Base-by-base conservation (phyloP, 352 stramenopile species). In the Globisporangium middletonii region DNA sequence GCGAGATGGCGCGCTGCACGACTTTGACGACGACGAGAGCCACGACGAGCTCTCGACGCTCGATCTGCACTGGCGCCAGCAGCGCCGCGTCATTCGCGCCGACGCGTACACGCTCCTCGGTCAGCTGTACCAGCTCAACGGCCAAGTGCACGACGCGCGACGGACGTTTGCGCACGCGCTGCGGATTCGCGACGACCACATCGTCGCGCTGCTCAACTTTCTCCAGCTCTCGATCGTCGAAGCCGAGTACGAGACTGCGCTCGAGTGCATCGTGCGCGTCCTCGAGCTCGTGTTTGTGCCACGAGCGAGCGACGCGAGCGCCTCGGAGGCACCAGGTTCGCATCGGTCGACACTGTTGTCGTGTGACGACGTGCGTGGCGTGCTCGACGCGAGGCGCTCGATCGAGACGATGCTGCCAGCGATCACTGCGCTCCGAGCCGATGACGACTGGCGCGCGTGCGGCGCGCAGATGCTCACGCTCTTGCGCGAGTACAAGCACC, bases 161-260 rank as follows among this genome's bases (percentile, higher is more conserved):
- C 33, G 23, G 0, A 62, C 58, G 18, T 82, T 79, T 12, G 56
- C 61, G 0, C 63, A 62, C 4, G 64, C 70, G 13, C 53, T 85
- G n/a, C 52, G 61, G 1, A 41, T 79, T 7, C 70, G 70, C 45
- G 64, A 30, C 35, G 70, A 82, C n/a, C 69, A 85, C 52, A 28
- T 62, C 2, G 59, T 75, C 9, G 75, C 72, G 15, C 60, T 75
- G 30, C 62, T 85, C 27, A 85, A 85, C 47, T 72, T 64, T n/a
- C 55, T 81, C 2, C 72, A 82, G 60, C 50, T 81, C 13, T 67
- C 64, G 18, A 60, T 81, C 9, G 62, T 70, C 1, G 37, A 55
- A 15, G 41, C 56, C 2, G 71, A 79, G 55, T 78, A 84, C 28
- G 72, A 84, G 52, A 42, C 60, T 1, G 67, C 68, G 8, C 59